phyloP scores from a whole-genome alignment of 2,329 filamentous ascomycete genomes.

The Phaeosphaeria sp. region DNA sequence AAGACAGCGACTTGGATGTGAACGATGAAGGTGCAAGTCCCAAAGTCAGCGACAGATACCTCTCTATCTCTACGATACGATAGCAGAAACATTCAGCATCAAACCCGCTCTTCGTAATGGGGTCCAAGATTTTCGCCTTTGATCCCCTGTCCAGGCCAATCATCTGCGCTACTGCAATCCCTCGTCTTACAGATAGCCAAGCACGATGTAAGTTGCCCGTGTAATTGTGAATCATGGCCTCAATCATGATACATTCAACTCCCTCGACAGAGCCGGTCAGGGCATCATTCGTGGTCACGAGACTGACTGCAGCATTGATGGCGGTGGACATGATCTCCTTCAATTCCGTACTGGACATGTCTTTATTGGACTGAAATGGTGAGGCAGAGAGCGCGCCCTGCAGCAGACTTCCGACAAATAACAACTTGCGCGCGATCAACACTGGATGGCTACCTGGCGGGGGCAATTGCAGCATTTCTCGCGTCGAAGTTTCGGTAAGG shows the following conservation, averaged over 20 bases:
- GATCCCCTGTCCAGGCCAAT: constrained; percentile 52
- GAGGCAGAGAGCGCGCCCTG: constrained; percentile 19
- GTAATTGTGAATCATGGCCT: constrained; percentile 49
- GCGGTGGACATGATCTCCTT: constrained; percentile 38
- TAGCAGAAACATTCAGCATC: constrained; percentile 45
- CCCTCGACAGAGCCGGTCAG: constrained; percentile 50
- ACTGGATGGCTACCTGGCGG: constrained; percentile 36
- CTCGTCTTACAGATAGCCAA: constrained; percentile 50
- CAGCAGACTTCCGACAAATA: constrained; percentile 40
- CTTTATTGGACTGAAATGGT: constrained; percentile 10
- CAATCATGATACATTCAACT: constrained; percentile 53
- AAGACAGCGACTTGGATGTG: constrained; percentile 23
- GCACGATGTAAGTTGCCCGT: constrained; percentile 50
- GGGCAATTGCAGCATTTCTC: constrained; percentile 41
- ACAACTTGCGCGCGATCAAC: constrained; percentile 42
- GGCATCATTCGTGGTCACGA: constrained; percentile 50
- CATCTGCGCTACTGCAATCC: constrained; percentile 51
- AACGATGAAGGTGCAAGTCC: constrained; percentile 47
- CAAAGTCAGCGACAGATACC: constrained; percentile 50
- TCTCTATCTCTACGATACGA: constrained; percentile 48
- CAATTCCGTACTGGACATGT: constrained; percentile 22
- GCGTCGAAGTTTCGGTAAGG: constrained; percentile 28
- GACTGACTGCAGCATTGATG: constrained; percentile 32
- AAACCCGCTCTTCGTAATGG: constrained; percentile 4
- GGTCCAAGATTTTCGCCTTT: constrained; percentile 31